A percentile compares a stretch with the other conserved stretches of the same genome.
phyloP scores from a whole-genome alignment of 1,284 basidiomycete species.

The Apiotrichum montevideense region DNA sequence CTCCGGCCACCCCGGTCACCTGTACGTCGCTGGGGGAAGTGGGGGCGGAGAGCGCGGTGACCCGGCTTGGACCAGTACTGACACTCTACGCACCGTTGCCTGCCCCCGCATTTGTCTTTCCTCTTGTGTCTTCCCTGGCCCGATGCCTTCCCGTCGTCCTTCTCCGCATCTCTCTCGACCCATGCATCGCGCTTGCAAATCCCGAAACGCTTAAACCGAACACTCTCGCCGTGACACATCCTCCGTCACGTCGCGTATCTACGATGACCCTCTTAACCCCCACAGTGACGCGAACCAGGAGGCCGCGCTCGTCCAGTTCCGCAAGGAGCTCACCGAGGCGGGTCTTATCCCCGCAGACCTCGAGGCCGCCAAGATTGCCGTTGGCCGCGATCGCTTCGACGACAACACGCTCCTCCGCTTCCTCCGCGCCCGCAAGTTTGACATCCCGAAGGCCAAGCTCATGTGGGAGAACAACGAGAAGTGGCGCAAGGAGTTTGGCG shows the following conservation, averaged over 20 bases:
- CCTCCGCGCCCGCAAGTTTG: slow-evolving; percentile 88
- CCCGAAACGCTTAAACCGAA: too few relatives aligned
- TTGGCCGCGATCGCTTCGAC: slow-evolving; percentile 62
- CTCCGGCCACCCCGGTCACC: slow-evolving; percentile 75
- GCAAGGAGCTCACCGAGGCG: slow-evolving; percentile 54
- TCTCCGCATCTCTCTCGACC: too few relatives aligned
- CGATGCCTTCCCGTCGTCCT: too few relatives aligned
- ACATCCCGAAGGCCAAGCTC: slow-evolving; percentile 68
- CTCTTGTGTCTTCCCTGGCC: too few relatives aligned
- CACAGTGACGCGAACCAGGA: slow-evolving; percentile 51
- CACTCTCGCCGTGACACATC: too few relatives aligned
- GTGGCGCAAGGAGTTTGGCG: slow-evolving; percentile 83
- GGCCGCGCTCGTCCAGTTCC: slow-evolving; percentile 65
- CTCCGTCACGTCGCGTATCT: too few relatives aligned
- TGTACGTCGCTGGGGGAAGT: slow-evolving; percentile 43
- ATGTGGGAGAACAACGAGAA: slow-evolving; percentile 81
- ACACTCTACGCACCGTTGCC: too few relatives aligned
- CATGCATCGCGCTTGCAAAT: too few relatives aligned
- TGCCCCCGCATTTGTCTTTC: too few relatives aligned
- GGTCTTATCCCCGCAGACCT: slow-evolving; percentile 36
- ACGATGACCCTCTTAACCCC: too few relatives aligned
- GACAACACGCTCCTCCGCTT: slow-evolving; percentile 79
- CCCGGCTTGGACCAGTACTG: too few relatives aligned
- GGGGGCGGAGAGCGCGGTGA: too few relatives aligned
- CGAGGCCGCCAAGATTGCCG: slow-evolving; percentile 31